Evolutionary conservation across 441 rosid species (phyloP), one percentile per base, ranked within the genome.

Genomic region (Populus trichocarpa): DNA sequence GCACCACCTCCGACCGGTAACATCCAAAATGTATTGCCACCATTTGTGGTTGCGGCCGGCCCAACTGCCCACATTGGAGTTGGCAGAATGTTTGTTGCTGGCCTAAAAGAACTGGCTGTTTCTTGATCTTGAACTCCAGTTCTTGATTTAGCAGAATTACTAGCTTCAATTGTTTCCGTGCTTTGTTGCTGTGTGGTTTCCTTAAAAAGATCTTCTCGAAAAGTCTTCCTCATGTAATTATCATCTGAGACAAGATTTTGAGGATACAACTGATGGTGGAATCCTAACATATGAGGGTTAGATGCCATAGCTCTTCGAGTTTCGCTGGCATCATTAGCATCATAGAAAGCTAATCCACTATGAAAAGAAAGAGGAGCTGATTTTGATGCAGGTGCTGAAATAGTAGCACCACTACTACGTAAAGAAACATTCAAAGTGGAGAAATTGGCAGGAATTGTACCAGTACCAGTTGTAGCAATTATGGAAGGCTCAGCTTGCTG

Each of bases 401-500:
- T 59, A 2, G 90, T 86, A 6, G 91, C 68, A 50, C 94, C 90
- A 30, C 85, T 73, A 35, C 90, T 85, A 20, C 93, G 93, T 28
- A 92, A 81, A 8, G 92, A 87, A 9, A 90, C 91, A 79, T 86
- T 92, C 1, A 92, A 86, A 0, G 92, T 86, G 0, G 94, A 89
- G 88, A 89, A 92, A 77, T 92, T 92, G 33, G 98, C 98, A 1
- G 98, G 98, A 50, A 94, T 88, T 12, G 98, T 94, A 30, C 98
- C 98, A 28, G 89, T 86, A 38, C 98, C 97, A 0, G 98, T 94
- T 67, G 95, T 91, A 23, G 95, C 93, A 68, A 92, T 88, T 30
- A 94, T 92, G 6, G 97, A 86, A 1, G 97, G 96, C 80, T 92
- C 97, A 3, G 98, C 97, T 81, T 92, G 98, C 69, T 92, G 97